Conservation (phyloP, 306 rosid species). For the Sophora flavescens region DNA sequence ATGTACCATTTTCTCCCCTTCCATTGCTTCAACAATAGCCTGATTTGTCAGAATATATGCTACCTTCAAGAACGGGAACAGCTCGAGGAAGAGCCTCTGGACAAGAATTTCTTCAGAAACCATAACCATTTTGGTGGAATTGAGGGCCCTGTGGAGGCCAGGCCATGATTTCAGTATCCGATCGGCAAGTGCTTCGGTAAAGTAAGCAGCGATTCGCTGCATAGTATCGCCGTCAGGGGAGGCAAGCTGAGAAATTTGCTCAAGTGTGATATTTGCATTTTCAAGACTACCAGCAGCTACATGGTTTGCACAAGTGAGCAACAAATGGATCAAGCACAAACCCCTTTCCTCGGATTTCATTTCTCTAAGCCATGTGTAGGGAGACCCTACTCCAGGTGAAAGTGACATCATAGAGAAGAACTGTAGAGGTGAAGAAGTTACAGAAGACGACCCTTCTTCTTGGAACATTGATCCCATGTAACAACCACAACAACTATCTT, state of each 20-base stretch:
- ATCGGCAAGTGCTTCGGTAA: slow-evolving; percentile 84
- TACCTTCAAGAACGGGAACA: slow-evolving; percentile 80
- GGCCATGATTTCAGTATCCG: slow-evolving; percentile 84
- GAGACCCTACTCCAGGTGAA: slow-evolving; percentile 80
- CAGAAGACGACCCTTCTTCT: slow-evolving; percentile 89
- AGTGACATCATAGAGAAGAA: slow-evolving; percentile 80
- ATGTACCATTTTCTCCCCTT: slow-evolving; percentile 92
- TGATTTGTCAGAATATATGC: slow-evolving; percentile 81
- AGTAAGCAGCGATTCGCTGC: slow-evolving; percentile 88
- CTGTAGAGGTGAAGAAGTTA: slow-evolving; percentile 83
- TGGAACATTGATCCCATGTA: slow-evolving; percentile 69
- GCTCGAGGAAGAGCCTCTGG: slow-evolving; percentile 71
- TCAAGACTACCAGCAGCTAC: slow-evolving; percentile 81
- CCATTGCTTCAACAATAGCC: slow-evolving; percentile 87
- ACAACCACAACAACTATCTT: slow-evolving; percentile 45
- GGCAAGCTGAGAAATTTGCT: slow-evolving; percentile 84
- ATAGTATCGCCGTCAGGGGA: slow-evolving; percentile 83
- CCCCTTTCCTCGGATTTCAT: slow-evolving; percentile 87
- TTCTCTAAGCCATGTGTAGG: slow-evolving; percentile 81
- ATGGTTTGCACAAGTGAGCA: slow-evolving; percentile 87
- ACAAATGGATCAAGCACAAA: slow-evolving; percentile 77
- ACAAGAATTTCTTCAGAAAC: slow-evolving; percentile 77
- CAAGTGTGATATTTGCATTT: slow-evolving; percentile 78
- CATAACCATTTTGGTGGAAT: slow-evolving; percentile 68
- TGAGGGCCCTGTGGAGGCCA: slow-evolving; percentile 80